Evolutionary conservation across 2,329 filamentous ascomycete genomes (phyloP).

Genomic region (Ophiostoma quercus): DNA sequence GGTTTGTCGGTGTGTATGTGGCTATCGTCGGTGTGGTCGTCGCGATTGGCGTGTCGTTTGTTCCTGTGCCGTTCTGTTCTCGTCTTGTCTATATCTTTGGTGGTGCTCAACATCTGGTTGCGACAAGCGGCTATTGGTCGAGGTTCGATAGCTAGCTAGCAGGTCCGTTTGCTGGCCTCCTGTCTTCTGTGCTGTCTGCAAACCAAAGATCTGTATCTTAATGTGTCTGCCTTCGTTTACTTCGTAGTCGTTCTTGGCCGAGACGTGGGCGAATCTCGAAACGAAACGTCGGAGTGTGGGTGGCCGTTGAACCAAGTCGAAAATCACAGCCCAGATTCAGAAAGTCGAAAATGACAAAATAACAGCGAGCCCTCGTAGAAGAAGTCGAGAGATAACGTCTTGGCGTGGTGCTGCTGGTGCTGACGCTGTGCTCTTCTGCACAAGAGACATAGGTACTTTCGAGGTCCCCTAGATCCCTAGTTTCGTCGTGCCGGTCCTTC

Average conservation of each 20-base stretch:
- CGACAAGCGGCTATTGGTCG: slow-evolving; percentile 11
- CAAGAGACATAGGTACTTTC: not conserved
- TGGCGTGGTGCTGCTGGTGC: slow-evolving; percentile 1
- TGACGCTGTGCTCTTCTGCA: not conserved
- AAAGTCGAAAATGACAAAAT: not conserved
- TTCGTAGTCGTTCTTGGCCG: not conserved
- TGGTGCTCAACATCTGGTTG: not conserved
- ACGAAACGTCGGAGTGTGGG: slow-evolving; percentile 8
- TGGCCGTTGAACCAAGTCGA: slow-evolving; percentile 5
- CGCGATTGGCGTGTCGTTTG: not conserved
- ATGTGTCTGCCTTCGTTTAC: not conserved
- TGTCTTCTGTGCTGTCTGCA: too few relatives aligned
- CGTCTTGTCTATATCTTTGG: not conserved
- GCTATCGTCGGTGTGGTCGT: not conserved
- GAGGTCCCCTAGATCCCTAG: slow-evolving; percentile 2
- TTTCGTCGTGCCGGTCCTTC: slow-evolving; percentile 11
- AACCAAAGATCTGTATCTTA: too few relatives aligned
- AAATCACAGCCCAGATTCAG: not conserved
- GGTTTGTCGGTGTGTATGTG: not conserved
- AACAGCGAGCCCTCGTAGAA: not conserved
- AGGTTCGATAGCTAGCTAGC: not conserved
- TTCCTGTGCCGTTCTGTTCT: not conserved
- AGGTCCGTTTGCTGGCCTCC: not conserved
- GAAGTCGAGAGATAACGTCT: not conserved
- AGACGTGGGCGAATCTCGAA: slow-evolving; percentile 3